phyloP scores from a whole-genome alignment of 2,329 filamentous ascomycete species.

The Stemphylium vesicarium region DNA sequence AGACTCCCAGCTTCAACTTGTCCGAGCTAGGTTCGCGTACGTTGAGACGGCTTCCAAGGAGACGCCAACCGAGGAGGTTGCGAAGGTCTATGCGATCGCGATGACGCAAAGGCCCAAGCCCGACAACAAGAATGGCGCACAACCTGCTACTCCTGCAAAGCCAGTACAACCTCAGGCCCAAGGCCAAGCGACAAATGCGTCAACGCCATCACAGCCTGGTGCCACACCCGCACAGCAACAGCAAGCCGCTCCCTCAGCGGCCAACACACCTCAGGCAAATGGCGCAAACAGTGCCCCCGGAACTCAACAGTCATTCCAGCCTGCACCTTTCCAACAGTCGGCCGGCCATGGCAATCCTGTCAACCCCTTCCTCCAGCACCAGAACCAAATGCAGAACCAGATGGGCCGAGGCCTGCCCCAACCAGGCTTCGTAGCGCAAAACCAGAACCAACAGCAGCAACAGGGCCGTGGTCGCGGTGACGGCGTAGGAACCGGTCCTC shows the following conservation, averaged over 20 bases:
- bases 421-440: conserved; percentile 34
- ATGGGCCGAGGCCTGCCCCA: conserved; percentile 31
- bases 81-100: conserved; percentile 86
- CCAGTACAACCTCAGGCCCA: conserved; percentile 11
- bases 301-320: conserved; percentile 11
- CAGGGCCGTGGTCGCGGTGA: conserved; percentile 18
- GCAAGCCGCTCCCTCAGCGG: conserved; percentile 2
- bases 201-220: conserved; percentile 11
- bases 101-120: conserved; percentile 68
- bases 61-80: conserved; percentile 82
- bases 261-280: conserved; percentile 20
- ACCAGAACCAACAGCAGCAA: conserved; percentile 29
- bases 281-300: conserved; percentile 16
- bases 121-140: conserved; percentile 22
- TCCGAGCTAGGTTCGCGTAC: conserved; percentile 75
- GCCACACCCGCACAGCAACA: conserved; percentile 22
- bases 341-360: conserved; percentile 8
- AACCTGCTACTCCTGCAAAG: conserved; percentile 25
- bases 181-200: conserved; percentile 1
- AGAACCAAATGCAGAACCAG: conserved; percentile 21
- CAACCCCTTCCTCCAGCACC: conserved; percentile 22
- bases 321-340: conserved; percentile 24
- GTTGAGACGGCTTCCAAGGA: conserved; percentile 83
- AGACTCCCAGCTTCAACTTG: conserved; percentile 65
- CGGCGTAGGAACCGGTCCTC: conserved; percentile 25